Base-by-base conservation (phyloP, 164 flowering plant species). In the Buxus sempervirens region DNA sequence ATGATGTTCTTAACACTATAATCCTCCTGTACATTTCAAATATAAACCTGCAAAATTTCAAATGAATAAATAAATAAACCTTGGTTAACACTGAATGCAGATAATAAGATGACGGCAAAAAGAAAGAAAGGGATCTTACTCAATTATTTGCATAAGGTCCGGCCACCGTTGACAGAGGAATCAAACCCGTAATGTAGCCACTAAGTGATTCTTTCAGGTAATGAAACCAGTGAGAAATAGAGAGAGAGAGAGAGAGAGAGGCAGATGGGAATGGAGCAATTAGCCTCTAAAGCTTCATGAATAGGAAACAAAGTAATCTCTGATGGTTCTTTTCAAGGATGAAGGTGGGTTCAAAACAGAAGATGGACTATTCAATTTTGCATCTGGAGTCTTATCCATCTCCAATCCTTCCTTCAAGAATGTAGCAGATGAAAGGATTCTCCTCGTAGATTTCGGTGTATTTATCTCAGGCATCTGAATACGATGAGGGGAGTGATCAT, bases 261-360 rank as follows among this genome's bases (percentile, higher is more conserved):
- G 6, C 59, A n/a, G 26, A 38, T n/a, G n/a, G n/a, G n/a, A n/a
- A 32, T 32, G 38, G 51, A 21, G 57, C 26, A 32, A 53, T 42
- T 23, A 65, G 21, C 26, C 36, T 7, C 45, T 19, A 15, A 15
- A 67, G 19, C 72, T 67, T 75, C 64, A 81, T n/a, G 82, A 76
- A 41, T 83, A 27, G 13, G 71, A 74, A 18, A 79, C 8, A 70
- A 88, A 88, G 76, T 88, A 86, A 73, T 88, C 89, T 48, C 84
- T 61, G 64, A 88, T 86, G 19, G 93, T 88, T 60, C 84, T 81
- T 61, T 78, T 84, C 57, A 82, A 28, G 0, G 90, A 83, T 66
- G 95, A 82, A 65, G 97, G 96, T 65, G 95, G 95, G 67, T 75
- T 84, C 71, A 94, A 71, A 27, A 87, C 91, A 62, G 91, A 87